phyloP scores from a whole-genome alignment of 208 protist genomes.

The Leishmania gerbilli region DNA sequence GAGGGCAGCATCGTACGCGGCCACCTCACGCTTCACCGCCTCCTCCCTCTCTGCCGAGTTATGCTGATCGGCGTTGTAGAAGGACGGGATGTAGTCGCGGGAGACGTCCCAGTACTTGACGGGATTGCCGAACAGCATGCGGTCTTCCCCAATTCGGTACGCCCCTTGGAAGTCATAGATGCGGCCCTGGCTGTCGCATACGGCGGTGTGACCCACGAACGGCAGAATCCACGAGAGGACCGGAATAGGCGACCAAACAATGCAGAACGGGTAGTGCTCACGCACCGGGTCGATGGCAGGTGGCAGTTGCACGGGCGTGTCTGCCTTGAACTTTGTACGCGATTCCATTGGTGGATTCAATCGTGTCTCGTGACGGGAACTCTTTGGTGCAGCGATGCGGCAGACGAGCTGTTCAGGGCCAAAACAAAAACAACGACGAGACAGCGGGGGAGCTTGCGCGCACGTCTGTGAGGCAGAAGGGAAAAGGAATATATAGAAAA shows the following conservation, averaged over 20 bases:
- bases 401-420: background rate
- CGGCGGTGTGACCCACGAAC: constrained; percentile 91
- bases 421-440: too few species aligned
- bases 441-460: background rate
- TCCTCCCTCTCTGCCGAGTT: constrained; percentile 20
- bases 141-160: constrained; percentile 79
- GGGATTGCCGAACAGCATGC: constrained; percentile 89
- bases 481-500: background rate
- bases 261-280: constrained; percentile 90
- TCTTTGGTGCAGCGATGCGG: background rate
- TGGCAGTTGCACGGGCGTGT: constrained; percentile 35
- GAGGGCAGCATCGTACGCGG: constrained; percentile 63
- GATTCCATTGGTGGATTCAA: background rate
- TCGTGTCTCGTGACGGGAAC: background rate
- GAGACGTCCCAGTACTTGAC: constrained; percentile 86
- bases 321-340: background rate
- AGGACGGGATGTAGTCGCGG: constrained; percentile 53
- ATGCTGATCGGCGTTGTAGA: constrained; percentile 33
- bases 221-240: constrained; percentile 89
- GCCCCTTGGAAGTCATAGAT: constrained; percentile 93
- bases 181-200: constrained; percentile 81
- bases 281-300: constrained; percentile 51
- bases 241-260: constrained; percentile 93
- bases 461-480: background rate
- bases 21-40: constrained; percentile 37